These are phyloP conservation scores for Globisporangium radiosum DNA, from an alignment of 352 stramenopile species.

Conservation along the genomic window DNA sequence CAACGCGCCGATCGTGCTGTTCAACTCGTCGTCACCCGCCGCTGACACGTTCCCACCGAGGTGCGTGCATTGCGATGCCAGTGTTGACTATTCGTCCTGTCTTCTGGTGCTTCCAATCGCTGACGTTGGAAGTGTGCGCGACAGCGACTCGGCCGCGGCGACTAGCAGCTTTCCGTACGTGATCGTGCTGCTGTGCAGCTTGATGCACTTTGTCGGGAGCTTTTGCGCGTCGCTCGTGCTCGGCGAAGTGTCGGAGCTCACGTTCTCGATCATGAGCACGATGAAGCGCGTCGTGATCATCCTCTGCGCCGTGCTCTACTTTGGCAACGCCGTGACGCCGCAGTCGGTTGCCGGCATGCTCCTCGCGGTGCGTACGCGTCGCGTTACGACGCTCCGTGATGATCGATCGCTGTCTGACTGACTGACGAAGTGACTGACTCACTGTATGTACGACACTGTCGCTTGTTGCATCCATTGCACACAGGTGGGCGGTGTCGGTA, in stretches of 20 bases:
- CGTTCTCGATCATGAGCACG: conserved; percentile 88
- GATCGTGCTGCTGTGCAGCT: conserved; percentile 67
- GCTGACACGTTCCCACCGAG: conserved; percentile 46
- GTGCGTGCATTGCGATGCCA: conserved; percentile 5
- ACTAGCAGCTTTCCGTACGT: conserved; percentile 55
- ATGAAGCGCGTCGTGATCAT: conserved; percentile 88
- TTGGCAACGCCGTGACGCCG: conserved; percentile 66
- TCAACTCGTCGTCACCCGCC: conserved; percentile 29
- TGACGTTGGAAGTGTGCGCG: background rate
- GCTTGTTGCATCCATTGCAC: background rate
- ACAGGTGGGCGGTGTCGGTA: conserved; percentile 59
- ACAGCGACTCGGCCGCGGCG: conserved; percentile 1
- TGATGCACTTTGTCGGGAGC: conserved; percentile 81
- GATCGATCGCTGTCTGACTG: too few species aligned
- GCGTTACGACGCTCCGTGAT: background rate
- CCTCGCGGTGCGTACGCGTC: conserved; percentile 34
- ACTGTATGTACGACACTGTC: background rate
- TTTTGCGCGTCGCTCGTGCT: conserved; percentile 79
- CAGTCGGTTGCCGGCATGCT: conserved; percentile 71
- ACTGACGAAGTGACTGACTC: too few species aligned
- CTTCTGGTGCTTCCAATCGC: background rate
- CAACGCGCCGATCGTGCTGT: conserved; percentile 71
- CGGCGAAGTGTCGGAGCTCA: conserved; percentile 82
- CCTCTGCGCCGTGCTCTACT: conserved; percentile 79
- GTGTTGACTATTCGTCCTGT: conserved; percentile 1